A percentile compares a stretch with the other conserved stretches of the same genome.
phyloP scores from a whole-genome alignment of 208 protist genomes.

The Trypanosomatidae sp. region DNA sequence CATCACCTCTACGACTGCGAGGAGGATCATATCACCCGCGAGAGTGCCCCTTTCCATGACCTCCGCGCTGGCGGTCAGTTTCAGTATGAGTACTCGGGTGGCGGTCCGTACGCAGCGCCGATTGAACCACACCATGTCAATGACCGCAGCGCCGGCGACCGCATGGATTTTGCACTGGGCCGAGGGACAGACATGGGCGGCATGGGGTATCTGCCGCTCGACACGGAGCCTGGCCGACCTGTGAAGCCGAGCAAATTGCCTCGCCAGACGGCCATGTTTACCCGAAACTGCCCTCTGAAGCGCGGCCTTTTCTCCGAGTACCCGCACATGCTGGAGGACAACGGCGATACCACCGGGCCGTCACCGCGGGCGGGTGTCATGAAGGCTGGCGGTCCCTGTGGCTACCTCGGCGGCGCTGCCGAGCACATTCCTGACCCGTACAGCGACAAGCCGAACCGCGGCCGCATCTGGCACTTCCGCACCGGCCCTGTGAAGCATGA shows the following conservation, averaged over 20 bases:
- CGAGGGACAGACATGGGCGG: constrained; percentile 60
- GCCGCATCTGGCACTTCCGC: constrained; percentile 75
- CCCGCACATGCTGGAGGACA: constrained; percentile 79
- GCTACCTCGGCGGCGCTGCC: constrained; percentile 64
- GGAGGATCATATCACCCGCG: constrained; percentile 81
- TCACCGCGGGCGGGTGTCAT: constrained; percentile 48
- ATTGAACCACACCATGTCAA: constrained; percentile 62
- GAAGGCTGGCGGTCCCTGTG: constrained; percentile 63
- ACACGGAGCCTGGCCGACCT: constrained; percentile 68
- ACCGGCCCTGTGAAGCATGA: constrained; percentile 67
- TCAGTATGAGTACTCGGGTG: constrained; percentile 84
- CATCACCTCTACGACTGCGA: constrained; percentile 91
- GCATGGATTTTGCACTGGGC: constrained; percentile 84
- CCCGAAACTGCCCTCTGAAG: constrained; percentile 75
- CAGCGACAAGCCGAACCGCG: constrained; percentile 64
- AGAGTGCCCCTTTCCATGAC: constrained; percentile 90
- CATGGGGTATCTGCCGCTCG: constrained; percentile 50
- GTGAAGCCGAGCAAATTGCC: constrained; percentile 36
- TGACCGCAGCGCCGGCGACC: constrained; percentile 59
- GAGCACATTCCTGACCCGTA: constrained; percentile 88
- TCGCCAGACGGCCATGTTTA: constrained; percentile 52
- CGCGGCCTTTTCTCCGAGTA: constrained; percentile 80
- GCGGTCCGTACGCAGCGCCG: constrained; percentile 51
- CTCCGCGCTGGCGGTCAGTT: constrained; percentile 88
- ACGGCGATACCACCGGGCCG: constrained; percentile 15